These are phyloP conservation scores for Termitomyces sp. DNA, from an alignment of 1,284 basidiomycete species.

Conservation along the genomic window DNA sequence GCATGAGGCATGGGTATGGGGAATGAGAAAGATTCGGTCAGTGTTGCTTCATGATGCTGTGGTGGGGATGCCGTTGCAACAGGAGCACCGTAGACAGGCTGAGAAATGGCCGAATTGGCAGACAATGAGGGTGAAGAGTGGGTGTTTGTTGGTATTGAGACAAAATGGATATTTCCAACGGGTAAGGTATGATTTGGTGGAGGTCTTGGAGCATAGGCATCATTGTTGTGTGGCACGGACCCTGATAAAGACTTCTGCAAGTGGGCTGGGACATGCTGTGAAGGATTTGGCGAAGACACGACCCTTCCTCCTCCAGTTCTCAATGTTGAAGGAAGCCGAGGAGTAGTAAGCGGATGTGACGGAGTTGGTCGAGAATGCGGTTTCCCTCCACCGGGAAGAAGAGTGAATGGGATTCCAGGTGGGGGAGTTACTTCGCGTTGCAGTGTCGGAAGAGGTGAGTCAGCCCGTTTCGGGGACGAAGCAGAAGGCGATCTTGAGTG, in stretches of 20 bases:
- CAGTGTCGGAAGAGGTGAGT: slow-evolving; percentile 28
- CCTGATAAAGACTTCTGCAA: slow-evolving; percentile 1
- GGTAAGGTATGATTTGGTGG: not conserved
- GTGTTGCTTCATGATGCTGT: not conserved
- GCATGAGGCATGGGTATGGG: slow-evolving; percentile 20
- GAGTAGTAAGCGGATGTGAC: not conserved
- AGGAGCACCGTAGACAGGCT: not conserved
- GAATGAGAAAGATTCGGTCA: slow-evolving; percentile 20
- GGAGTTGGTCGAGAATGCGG: slow-evolving; percentile 1
- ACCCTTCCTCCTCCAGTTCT: slow-evolving; percentile 6
- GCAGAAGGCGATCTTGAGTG: slow-evolving; percentile 15
- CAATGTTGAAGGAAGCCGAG: slow-evolving; percentile 13
- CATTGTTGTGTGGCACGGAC: not conserved
- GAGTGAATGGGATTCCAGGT: slow-evolving; percentile 15
- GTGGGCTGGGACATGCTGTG: not conserved
- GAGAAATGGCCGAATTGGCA: not conserved
- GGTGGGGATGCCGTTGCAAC: not conserved
- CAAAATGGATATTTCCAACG: not conserved
- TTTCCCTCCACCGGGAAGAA: slow-evolving; percentile 19
- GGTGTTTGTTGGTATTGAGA: slow-evolving; percentile 1
- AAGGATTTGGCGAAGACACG: slow-evolving; percentile 7
- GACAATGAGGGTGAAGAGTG: slow-evolving; percentile 10
- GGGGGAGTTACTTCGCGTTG: slow-evolving; percentile 24
- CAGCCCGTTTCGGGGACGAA: slow-evolving; percentile 9
- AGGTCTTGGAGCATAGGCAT: not conserved